These are phyloP conservation scores for Malassezia dermatis DNA, from an alignment of 1,284 basidiomycete species.

Conservation along the genomic window DNA sequence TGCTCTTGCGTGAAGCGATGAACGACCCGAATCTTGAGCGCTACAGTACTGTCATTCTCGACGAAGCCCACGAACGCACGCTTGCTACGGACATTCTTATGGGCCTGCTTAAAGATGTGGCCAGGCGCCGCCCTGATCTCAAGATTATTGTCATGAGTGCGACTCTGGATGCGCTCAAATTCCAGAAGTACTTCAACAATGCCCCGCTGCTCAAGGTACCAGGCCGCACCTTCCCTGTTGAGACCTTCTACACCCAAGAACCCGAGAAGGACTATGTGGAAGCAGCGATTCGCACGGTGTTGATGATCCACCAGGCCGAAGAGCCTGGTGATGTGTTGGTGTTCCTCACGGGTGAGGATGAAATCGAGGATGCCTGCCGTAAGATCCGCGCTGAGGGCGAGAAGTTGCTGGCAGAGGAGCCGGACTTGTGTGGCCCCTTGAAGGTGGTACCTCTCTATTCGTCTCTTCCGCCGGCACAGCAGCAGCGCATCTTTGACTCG, in stretches of 20 bases:
- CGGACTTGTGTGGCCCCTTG: constrained; percentile 57
- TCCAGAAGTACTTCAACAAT: constrained; percentile 85
- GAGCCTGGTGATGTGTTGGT: constrained; percentile 84
- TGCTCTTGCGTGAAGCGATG: constrained; percentile 89
- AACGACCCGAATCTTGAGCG: constrained; percentile 78
- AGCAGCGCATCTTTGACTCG: constrained; percentile 87
- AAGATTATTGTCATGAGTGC: constrained; percentile 99
- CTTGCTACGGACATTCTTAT: constrained; percentile 97
- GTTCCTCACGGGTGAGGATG: constrained; percentile 95
- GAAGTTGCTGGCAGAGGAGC: constrained; percentile 33
- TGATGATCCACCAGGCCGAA: constrained; percentile 96
- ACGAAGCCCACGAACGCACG: constrained; percentile 97
- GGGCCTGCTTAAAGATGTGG: constrained; percentile 70
- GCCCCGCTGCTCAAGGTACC: constrained; percentile 92
- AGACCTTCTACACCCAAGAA: constrained; percentile 86
- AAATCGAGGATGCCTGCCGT: constrained; percentile 91
- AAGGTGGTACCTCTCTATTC: constrained; percentile 86
- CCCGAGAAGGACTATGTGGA: constrained; percentile 95
- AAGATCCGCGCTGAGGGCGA: constrained; percentile 71
- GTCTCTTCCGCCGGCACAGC: constrained; percentile 79
- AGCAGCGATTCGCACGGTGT: constrained; percentile 86
- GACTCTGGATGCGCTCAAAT: constrained; percentile 91
- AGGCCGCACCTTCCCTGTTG: constrained; percentile 89
- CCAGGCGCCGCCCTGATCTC: constrained; percentile 70
- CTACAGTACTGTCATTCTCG: constrained; percentile 94